A percentile compares a stretch with the other conserved stretches of the same genome.
Evolutionary conservation across 2,329 filamentous ascomycete genomes (phyloP).

Genomic region (Exophiala alcalophila): DNA sequence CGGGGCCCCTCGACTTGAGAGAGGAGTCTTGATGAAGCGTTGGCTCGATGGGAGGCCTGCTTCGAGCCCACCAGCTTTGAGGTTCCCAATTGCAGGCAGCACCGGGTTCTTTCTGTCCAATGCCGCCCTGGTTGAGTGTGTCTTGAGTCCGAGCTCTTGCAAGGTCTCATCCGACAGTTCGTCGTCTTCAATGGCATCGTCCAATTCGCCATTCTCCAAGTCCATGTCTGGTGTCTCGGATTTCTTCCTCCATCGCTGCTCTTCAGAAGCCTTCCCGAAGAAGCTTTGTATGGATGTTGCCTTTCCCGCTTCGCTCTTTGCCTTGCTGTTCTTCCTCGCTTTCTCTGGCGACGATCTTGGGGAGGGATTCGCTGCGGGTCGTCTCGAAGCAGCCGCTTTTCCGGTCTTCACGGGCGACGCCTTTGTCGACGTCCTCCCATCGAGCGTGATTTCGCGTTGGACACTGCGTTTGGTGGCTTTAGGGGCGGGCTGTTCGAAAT

Average conservation of each 20-base stretch:
- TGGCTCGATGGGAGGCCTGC: constrained; percentile 27
- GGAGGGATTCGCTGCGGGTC: constrained; percentile 18
- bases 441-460: constrained; percentile 24
- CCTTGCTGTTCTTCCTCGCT: constrained; percentile 28
- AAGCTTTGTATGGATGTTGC: constrained; percentile 42
- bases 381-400: constrained; percentile 5
- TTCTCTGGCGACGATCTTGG: constrained; percentile 38
- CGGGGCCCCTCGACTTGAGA: constrained; percentile 5
- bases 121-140: constrained; percentile 6
- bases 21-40: constrained; percentile 22
- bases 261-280: constrained; percentile 40
- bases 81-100: background rate
- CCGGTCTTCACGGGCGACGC: constrained; percentile 15
- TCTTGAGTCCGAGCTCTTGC: constrained; percentile 34
- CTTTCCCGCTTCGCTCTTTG: constrained; percentile 25
- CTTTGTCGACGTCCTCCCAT: constrained; percentile 22
- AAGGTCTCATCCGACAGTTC: constrained; percentile 38
- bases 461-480: constrained; percentile 8
- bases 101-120: constrained; percentile 17
- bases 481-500: constrained; percentile 6
- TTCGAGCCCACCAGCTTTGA: constrained; percentile 12
- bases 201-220: constrained; percentile 23
- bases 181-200: constrained; percentile 36
- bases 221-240: constrained; percentile 30
- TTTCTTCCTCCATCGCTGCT: constrained; percentile 39